Evolutionary conservation across 495 filamentous ascomycete genomes (phyloP).

Genomic region (Apodospora peruviana): DNA sequence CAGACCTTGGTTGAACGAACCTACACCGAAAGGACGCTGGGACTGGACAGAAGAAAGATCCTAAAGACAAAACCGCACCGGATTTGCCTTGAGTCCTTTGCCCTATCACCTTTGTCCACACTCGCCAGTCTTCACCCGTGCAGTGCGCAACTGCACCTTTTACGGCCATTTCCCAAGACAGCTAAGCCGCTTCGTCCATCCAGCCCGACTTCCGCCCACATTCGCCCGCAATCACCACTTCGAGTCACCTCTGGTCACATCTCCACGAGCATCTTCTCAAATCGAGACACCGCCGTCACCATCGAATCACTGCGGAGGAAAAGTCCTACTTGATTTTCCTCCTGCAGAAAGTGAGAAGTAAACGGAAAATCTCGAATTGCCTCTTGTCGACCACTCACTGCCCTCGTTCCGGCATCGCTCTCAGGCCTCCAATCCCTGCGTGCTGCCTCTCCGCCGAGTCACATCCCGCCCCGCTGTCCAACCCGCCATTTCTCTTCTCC

Average conservation of each 20-base stretch:
- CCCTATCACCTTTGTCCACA: constrained; percentile 1
- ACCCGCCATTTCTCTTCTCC: background rate
- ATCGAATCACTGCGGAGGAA: constrained; percentile 1
- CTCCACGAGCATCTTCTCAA: constrained; percentile 1
- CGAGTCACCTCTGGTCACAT: constrained; percentile 6
- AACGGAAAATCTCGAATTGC: constrained; percentile 1
- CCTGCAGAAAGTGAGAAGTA: background rate
- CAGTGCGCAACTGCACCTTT: constrained; percentile 5
- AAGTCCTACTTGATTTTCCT: constrained; percentile 4
- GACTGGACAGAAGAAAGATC: too few relatives aligned
- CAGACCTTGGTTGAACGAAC: too few relatives aligned
- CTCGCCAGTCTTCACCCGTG: background rate
- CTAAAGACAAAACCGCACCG: too few relatives aligned
- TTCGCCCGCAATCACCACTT: constrained; percentile 1
- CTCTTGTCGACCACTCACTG: constrained; percentile 1
- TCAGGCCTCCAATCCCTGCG: constrained; percentile 1
- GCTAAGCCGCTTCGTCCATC: constrained; percentile 13
- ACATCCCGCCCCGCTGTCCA: background rate
- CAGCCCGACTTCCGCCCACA: constrained; percentile 8
- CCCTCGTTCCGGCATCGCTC: constrained; percentile 7
- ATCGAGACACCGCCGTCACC: background rate
- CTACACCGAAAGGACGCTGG: too few relatives aligned
- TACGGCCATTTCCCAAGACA: constrained; percentile 11
- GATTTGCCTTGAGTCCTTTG: too few relatives aligned
- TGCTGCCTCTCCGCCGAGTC: constrained; percentile 4